These are phyloP conservation scores for Bryoerythrophyllum caledonicum DNA, from an alignment of 225 moss, liverwort and hornwort species.

Conservation along the genomic window DNA sequence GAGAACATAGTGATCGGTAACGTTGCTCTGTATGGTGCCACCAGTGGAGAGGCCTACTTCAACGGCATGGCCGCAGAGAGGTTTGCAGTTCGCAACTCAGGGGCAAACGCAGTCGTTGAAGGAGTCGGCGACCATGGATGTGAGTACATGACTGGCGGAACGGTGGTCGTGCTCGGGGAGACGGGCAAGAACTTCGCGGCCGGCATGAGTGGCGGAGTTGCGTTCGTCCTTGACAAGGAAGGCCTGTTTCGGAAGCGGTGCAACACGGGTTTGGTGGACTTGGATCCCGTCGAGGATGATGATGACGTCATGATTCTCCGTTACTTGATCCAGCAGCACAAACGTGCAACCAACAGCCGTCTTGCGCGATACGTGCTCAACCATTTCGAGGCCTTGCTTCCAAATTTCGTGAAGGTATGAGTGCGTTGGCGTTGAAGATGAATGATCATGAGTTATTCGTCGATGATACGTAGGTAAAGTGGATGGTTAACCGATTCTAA, in stretches of 20 bases:
- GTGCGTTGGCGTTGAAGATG: neutral
- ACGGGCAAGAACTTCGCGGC: conserved; percentile 75
- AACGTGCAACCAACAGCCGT: conserved; percentile 59
- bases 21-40: conserved; percentile 74
- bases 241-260: conserved; percentile 54
- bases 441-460: neutral
- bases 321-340: conserved; percentile 73
- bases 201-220: conserved; percentile 78
- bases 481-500: neutral
- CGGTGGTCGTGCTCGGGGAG: conserved; percentile 60
- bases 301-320: conserved; percentile 60
- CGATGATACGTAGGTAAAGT: neutral
- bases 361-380: conserved; percentile 59
- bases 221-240: conserved; percentile 64
- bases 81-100: conserved; percentile 71
- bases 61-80: conserved; percentile 81
- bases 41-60: conserved; percentile 66
- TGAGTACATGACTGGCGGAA: conserved; percentile 75
- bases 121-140: conserved; percentile 78
- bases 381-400: conserved; percentile 60
- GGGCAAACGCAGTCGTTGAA: conserved; percentile 72
- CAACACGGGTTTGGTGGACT: conserved; percentile 57
- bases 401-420: conserved; percentile 60
- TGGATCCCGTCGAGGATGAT: conserved; percentile 63
- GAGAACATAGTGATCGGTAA: conserved; percentile 79